These are phyloP conservation scores for Yamadazyma songkhlaensis DNA, from an alignment of 1,139 yeast species.

Conservation along the genomic window DNA sequence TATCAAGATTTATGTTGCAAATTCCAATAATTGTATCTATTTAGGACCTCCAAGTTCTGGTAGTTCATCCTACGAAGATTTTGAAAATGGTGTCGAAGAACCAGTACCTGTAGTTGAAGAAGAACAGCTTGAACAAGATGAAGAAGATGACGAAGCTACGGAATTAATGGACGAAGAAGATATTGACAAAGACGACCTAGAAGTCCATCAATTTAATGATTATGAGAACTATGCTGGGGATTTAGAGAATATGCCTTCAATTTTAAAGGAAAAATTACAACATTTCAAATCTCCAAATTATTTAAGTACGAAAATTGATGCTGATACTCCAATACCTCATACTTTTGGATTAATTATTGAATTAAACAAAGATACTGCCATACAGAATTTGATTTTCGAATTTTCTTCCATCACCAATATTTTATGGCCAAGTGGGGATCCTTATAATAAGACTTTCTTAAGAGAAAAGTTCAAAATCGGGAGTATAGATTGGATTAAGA, in stretches of 20 bases:
- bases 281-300: constrained; percentile 37
- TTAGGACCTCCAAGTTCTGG: constrained; percentile 43
- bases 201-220: constrained; percentile 1
- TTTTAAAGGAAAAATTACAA: constrained; percentile 16
- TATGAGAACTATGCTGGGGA: constrained; percentile 7
- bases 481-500: constrained; percentile 44
- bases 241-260: constrained; percentile 12
- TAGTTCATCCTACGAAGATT: constrained; percentile 46
- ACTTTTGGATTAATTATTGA: constrained; percentile 46
- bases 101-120: background rate
- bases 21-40: constrained; percentile 41
- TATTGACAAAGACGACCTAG: background rate
- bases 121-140: constrained; percentile 2
- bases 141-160: constrained; percentile 6
- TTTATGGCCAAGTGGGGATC: constrained; percentile 58
- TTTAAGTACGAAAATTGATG: constrained; percentile 38
- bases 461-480: constrained; percentile 53
- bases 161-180: constrained; percentile 6
- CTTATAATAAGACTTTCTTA: constrained; percentile 37
- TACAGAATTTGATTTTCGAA: constrained; percentile 29
- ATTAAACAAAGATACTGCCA: constrained; percentile 31
- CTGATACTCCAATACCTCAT: constrained; percentile 44
- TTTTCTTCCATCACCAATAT: constrained; percentile 35
- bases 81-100: constrained; percentile 33
- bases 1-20: constrained; percentile 35